These are phyloP conservation scores for Laburnicola sp. DNA, from an alignment of 2,329 filamentous ascomycete species.

Conservation along the genomic window DNA sequence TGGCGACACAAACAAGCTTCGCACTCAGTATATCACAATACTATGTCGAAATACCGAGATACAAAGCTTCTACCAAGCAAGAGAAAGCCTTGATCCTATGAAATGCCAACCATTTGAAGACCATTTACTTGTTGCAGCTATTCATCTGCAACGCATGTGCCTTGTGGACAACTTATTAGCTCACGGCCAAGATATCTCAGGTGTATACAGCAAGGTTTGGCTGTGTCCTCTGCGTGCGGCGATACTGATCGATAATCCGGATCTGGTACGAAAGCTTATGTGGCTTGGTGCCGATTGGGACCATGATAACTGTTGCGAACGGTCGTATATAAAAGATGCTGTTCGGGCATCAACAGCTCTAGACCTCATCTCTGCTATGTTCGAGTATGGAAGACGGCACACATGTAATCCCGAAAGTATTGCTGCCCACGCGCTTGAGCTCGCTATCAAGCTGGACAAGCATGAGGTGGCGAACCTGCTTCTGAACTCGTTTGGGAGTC, in stretches of 20 bases:
- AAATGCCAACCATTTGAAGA: background rate
- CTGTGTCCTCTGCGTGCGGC: background rate
- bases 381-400: no score
- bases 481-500: no score
- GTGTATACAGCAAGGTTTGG: background rate
- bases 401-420: no score
- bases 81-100: background rate
- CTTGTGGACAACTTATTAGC: background rate
- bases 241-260: background rate
- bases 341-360: background rate
- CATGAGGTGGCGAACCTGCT: no score
- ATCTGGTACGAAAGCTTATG: background rate
- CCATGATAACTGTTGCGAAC: background rate
- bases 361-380: no score
- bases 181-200: background rate
- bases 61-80: background rate
- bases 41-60: background rate
- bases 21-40: background rate
- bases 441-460: no score
- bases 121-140: constrained; percentile 4
- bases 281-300: background rate
- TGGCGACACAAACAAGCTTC: background rate
- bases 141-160: background rate
- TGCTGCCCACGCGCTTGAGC: no score
- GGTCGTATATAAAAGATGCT: background rate